Conservation (phyloP, 2,329 filamentous ascomycete species). For the Chaetomiaceae sp. region DNA sequence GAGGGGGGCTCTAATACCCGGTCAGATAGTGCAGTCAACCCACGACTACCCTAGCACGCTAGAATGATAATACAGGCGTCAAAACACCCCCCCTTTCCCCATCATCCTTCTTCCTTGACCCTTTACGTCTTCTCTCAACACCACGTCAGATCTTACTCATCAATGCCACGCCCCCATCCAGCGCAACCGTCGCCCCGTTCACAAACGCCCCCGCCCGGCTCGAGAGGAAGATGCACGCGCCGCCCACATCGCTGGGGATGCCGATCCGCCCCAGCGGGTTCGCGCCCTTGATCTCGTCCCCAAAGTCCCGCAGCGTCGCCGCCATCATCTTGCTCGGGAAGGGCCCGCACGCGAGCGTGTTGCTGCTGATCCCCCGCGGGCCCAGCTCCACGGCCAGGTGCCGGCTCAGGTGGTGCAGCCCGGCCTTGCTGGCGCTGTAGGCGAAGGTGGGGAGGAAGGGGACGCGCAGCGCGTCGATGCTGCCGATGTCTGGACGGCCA, state of each 20-base stretch:
- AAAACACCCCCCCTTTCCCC: not conserved
- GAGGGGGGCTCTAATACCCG: not conserved
- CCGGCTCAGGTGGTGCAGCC: constrained; percentile 58
- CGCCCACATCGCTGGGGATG: constrained; percentile 63
- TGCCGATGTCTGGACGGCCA: too few species aligned
- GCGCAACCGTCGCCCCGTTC: constrained; percentile 59
- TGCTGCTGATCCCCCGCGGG: constrained; percentile 56
- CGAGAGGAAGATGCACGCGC: constrained; percentile 65
- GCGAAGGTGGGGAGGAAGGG: constrained; percentile 56
- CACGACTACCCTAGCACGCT: not conserved
- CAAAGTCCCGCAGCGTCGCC: constrained; percentile 52
- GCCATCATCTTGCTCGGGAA: constrained; percentile 68
- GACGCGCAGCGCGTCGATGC: constrained; percentile 58
- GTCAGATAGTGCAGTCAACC: too few species aligned
- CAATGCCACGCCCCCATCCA: constrained; percentile 55
- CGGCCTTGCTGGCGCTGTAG: constrained; percentile 60
- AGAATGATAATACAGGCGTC: constrained; percentile 1
- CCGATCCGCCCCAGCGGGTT: constrained; percentile 67
- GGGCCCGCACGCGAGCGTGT: constrained; percentile 68
- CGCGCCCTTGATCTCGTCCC: constrained; percentile 50
- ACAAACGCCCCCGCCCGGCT: constrained; percentile 63
- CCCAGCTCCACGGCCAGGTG: constrained; percentile 59
- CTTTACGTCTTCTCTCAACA: not conserved
- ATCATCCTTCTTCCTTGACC: not conserved
- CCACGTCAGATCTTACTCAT: constrained; percentile 43